Base-by-base conservation (phyloP, 306 rosid species). In the Macrotyloma uniflorum region DNA sequence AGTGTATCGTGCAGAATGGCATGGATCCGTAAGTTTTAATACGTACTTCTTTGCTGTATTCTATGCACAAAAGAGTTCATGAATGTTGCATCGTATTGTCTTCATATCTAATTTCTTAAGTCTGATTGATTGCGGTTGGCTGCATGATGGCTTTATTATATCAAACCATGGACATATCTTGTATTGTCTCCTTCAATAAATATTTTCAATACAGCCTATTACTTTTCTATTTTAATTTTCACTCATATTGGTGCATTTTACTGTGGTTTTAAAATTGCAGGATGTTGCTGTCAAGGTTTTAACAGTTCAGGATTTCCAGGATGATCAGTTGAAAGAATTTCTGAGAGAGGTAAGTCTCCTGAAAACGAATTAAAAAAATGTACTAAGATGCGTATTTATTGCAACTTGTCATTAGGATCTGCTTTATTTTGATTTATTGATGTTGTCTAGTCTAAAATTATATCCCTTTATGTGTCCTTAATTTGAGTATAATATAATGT, bases 251-350 rank as follows among this genome's bases (percentile, higher is more conserved):
- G 65, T 75, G 67, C 36, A 35, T 63, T 38, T 61, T 45, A 40
- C 20, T 32, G 1, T 73, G 38, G 38, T 18, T 63, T 45, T 23
- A 53, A 53, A 70, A 70, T 64, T 82, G 76, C 88, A 95, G 99
- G 99, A 95, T 77, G 98, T 95, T 72, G 99, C 99, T 33, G 99
- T 95, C 76, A 95, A 95, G 83, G 96, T 95, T 81, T 75, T 95
- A 70, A 73, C 91, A 35, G 77, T 91, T 79, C 98, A 95, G 83
- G 93, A 95, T 87, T 93, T 95, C 84, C 86, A 74, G 2, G 97
- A 95, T 55, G 94, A 95, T 80, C 98, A 91, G 74, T 83, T 93
- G 84, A 95, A 80, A 80, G 98, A 95, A 77, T 95, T 95, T 85
- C 72, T 93, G 38, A 89, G 99, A 70, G 99, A 95, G 99, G 98